These are phyloP conservation scores for Penicillium freii DNA, from an alignment of 2,329 filamentous ascomycete genomes.

Conservation along the genomic window DNA sequence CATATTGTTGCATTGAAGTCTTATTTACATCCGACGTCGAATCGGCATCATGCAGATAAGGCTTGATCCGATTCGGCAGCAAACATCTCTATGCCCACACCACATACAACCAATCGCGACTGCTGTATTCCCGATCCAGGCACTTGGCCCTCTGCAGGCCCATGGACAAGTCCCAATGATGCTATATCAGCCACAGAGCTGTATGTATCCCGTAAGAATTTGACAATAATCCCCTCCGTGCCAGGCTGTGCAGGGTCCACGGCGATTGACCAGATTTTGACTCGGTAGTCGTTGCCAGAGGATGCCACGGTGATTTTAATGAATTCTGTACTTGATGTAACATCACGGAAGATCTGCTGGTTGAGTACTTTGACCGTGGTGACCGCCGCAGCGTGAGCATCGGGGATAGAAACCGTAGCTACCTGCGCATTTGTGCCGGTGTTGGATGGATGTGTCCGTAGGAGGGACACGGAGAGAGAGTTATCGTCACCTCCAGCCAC, in stretches of 20 bases:
- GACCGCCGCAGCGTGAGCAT: slow-evolving; percentile 47
- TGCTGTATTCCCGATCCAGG: neutral
- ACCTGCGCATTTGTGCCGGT: slow-evolving; percentile 21
- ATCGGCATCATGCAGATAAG: slow-evolving; percentile 12
- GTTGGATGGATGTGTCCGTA: slow-evolving; percentile 24
- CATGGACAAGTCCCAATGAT: slow-evolving; percentile 44
- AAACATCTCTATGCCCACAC: slow-evolving; percentile 52
- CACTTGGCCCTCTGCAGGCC: neutral
- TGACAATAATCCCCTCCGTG: slow-evolving; percentile 24
- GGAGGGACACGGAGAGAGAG: slow-evolving; percentile 61
- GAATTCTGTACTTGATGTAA: neutral
- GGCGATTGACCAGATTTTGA: slow-evolving; percentile 44
- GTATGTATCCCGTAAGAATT: slow-evolving; percentile 33
- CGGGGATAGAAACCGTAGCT: slow-evolving; percentile 37
- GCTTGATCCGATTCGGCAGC: slow-evolving; percentile 12
- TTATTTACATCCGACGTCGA: slow-evolving; percentile 16
- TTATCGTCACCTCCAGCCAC: slow-evolving; percentile 88
- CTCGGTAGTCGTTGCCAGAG: slow-evolving; percentile 48
- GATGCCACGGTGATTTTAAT: slow-evolving; percentile 33
- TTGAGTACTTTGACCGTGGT: slow-evolving; percentile 39
- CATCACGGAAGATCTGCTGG: slow-evolving; percentile 2
- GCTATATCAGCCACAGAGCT: slow-evolving; percentile 58
- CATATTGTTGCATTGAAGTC: neutral
- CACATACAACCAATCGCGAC: slow-evolving; percentile 43
- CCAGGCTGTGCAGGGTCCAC: slow-evolving; percentile 27